phyloP scores from a whole-genome alignment of 2,329 filamentous ascomycete species.

The Epichloe hybrida region DNA sequence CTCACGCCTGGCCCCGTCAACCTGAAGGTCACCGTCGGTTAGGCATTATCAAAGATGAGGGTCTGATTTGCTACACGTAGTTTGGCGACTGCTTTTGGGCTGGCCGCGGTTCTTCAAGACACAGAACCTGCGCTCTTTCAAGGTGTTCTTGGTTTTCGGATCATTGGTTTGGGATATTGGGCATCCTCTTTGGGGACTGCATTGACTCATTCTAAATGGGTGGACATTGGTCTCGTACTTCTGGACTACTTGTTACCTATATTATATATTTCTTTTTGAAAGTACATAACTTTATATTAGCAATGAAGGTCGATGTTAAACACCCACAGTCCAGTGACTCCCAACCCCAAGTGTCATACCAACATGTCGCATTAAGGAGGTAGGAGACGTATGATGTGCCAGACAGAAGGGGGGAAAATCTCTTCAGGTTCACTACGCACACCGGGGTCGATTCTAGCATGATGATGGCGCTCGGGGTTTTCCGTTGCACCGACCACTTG shows the following conservation, averaged over 20 bases:
- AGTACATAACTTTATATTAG: constrained; percentile 4
- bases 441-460: not conserved
- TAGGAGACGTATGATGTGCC: too few species aligned
- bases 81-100: not conserved
- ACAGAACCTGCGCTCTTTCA: not conserved
- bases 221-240: not conserved
- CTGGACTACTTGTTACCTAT: constrained; percentile 4
- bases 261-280: constrained; percentile 6
- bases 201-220: constrained; percentile 1
- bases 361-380: too few species aligned
- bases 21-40: constrained; percentile 21
- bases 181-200: not conserved
- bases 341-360: not conserved
- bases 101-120: not conserved
- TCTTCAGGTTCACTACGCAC: not conserved
- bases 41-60: constrained; percentile 5
- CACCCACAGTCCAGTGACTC: not conserved
- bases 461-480: too few species aligned
- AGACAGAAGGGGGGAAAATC: not conserved
- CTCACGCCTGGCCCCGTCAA: constrained; percentile 14
- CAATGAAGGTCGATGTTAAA: not conserved
- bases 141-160: not conserved
- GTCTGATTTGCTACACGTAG: not conserved
- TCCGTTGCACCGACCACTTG: too few species aligned
- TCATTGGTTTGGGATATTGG: not conserved